Base-by-base conservation (phyloP, 179 eudicot species). In the Camellia oleifera region DNA sequence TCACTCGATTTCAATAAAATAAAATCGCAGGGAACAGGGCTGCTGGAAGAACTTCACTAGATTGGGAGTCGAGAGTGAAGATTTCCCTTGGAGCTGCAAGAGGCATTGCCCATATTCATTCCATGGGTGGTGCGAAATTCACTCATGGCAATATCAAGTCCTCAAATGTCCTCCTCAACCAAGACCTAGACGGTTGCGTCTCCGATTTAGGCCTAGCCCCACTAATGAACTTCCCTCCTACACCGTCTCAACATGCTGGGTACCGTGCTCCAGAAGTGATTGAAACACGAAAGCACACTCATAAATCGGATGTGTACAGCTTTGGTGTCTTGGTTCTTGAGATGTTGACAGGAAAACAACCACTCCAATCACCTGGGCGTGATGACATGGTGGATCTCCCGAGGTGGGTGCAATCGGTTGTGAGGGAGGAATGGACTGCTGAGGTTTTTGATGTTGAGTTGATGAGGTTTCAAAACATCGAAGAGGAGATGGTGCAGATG, bases 401-500 rank as follows among this genome's bases (percentile, higher is more conserved):
- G 3, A 86, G 92, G 81, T 91, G 94, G 97, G 97, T 92, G 53
- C 94, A 89, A 69, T 91, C 97, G 0, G 97, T 92, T 7, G 97
- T 92, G 3, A 73, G 97, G 71, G 97, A 92, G 81, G 97, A 92
- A 73, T 92, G 97, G 97, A 92, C 97, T 2, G 90, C 97, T 12
- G 97, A 92, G 75, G 97, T 92, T 44, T 92, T 92, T 62, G 97
- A 92, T 61, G 86, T 89, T 0, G 97, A 92, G 85, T 77, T 92
- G 83, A 84, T 92, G 81, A 86, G 88, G 84, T 82, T 73, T 63
- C 90, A 87, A 0, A 88, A 88, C 76, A 87, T 88, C 0, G 97
- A 92, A 78, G 97, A 92, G 54, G 97, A 92, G 88, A 92, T 92
- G 97, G 97, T 92, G 65, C 97, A 92, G 65, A 85, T 91, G 94